Conservation (phyloP, 441 rosid genomes). For the Syzygium syzygioides region DNA sequence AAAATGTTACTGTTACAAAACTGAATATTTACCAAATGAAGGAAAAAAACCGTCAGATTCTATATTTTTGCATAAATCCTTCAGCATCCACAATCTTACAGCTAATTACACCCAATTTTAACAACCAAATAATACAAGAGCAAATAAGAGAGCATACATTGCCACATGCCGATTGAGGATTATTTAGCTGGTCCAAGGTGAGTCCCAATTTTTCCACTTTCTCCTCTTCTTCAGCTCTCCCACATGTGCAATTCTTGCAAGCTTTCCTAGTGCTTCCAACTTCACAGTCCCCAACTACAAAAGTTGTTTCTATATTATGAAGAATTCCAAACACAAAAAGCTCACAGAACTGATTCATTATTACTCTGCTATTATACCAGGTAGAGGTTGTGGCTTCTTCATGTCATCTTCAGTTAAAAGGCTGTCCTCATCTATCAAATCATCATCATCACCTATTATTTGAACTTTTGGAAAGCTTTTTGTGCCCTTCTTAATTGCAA, state of each 20-base stretch:
- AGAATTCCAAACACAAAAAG: background rate
- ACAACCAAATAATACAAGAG: background rate
- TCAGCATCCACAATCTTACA: background rate
- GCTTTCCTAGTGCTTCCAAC: conserved; percentile 84
- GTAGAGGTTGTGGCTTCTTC: conserved; percentile 73
- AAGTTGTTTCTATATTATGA: background rate
- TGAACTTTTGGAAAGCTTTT: conserved; percentile 45
- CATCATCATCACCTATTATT: conserved; percentile 50
- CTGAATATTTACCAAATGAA: background rate
- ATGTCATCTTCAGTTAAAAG: conserved; percentile 86
- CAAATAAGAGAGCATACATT: conserved; percentile 35
- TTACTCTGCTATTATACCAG: conserved; percentile 31
- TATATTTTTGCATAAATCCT: background rate
- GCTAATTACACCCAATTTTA: background rate
- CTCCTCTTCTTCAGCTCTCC: conserved; percentile 92
- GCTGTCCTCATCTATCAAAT: conserved; percentile 92
- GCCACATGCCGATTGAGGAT: conserved; percentile 96
- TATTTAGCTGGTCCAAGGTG: conserved; percentile 65
- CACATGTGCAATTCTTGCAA: conserved; percentile 92
- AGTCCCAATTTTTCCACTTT: conserved; percentile 66
- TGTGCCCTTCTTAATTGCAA: conserved; percentile 53
- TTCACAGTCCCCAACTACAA: conserved; percentile 74
- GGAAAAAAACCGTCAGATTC: background rate
- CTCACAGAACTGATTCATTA: background rate
- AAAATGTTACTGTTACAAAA: background rate